Conservation (phyloP, 768 basidiomycete species). For the Tylopilus plumbeoviolaceoides region DNA sequence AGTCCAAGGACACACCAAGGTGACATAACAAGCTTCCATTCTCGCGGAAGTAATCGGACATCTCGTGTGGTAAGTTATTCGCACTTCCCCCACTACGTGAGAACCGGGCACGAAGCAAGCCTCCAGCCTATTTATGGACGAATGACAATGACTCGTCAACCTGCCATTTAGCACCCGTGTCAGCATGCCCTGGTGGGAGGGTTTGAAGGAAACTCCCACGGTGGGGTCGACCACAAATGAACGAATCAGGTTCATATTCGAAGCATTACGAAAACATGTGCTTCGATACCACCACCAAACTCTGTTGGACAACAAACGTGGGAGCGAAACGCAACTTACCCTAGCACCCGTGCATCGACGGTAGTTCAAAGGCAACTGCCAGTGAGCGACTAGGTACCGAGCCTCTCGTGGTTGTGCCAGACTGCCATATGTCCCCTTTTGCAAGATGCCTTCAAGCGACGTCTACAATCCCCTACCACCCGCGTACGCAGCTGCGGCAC, state of each 20-base stretch:
- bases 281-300: not conserved
- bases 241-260: not conserved
- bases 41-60: no score
- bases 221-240: not conserved
- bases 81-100: not conserved
- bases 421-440: not conserved
- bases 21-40: no score
- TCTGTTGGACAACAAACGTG: not conserved
- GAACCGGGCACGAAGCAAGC: not conserved
- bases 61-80: no score
- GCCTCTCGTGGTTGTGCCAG: not conserved
- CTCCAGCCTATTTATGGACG: not conserved
- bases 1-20: no score
- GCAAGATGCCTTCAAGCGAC: not conserved
- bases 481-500: not conserved
- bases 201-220: not conserved
- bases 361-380: not conserved
- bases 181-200: not conserved
- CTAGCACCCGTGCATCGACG: not conserved
- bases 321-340: not conserved
- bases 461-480: not conserved
- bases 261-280: not conserved
- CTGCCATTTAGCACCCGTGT: no score
- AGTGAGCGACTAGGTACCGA: no score
- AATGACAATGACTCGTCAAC: not conserved